Percentiles rank a stretch among this genome's conserved stretches.
These are phyloP conservation scores for Solanum appendiculatum DNA, from an alignment of 257 asterid species.

Conservation along the genomic window DNA sequence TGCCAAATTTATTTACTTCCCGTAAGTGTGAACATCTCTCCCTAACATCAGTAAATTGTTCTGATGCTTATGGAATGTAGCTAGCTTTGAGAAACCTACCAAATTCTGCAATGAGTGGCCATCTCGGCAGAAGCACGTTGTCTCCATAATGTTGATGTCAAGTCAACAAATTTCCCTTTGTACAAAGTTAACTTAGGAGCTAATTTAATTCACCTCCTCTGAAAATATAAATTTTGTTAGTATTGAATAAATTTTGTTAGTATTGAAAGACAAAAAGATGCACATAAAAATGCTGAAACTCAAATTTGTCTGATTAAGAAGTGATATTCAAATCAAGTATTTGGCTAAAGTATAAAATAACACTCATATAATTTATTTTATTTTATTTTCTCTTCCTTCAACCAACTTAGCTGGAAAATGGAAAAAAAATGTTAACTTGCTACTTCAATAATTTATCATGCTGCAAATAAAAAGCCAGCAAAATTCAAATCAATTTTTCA, in stretches of 20 bases:
- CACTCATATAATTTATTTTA: neutral
- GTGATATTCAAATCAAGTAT: neutral
- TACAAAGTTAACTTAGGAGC: neutral
- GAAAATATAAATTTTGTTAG: neutral
- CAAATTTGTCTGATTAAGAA: neutral
- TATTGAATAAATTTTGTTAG: neutral
- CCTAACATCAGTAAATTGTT: neutral
- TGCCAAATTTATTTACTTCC: neutral
- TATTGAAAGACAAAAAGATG: neutral
- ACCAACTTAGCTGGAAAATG: neutral
- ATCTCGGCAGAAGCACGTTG: conserved; percentile 7
- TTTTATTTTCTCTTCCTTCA: neutral
- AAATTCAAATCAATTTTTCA: neutral
- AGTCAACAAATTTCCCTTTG: conserved; percentile 20
- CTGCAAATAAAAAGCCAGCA: neutral
- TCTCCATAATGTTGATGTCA: conserved; percentile 11
- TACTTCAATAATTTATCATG: neutral
- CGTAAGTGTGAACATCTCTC: neutral
- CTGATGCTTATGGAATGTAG: neutral
- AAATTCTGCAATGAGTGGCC: conserved; percentile 3
- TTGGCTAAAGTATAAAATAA: neutral
- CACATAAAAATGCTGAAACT: neutral
- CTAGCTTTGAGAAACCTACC: conserved; percentile 9
- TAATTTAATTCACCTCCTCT: conserved; percentile 1
- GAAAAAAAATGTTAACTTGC: neutral